A percentile compares a stretch with the other conserved stretches of the same genome.
These are phyloP conservation scores for Dipteronia sinensis DNA, from an alignment of 345 rosid genomes.

Conservation along the genomic window DNA sequence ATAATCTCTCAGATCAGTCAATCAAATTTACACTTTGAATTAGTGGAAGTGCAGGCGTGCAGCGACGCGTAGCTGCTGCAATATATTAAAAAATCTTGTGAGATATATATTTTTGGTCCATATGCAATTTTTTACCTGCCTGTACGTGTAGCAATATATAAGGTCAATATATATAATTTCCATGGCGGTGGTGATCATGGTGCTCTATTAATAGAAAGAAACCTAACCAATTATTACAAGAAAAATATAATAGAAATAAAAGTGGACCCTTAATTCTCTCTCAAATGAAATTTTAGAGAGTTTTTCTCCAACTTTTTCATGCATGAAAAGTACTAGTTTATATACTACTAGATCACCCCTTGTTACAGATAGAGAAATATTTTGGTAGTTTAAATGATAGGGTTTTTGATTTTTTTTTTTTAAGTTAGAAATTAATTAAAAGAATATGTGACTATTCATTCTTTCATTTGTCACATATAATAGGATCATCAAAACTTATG, in stretches of 20 bases:
- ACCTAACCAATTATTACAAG: slow-evolving; percentile 36
- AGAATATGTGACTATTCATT: no score
- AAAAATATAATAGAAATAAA: slow-evolving; percentile 20
- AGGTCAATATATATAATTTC: not conserved
- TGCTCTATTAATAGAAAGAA: slow-evolving; percentile 15
- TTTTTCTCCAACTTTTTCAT: no score
- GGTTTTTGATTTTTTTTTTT: no score
- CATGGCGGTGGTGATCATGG: not conserved
- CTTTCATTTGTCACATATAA: no score
- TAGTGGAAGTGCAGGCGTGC: not conserved
- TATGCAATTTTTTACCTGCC: not conserved
- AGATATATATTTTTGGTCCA: not conserved
- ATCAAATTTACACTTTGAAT: not conserved
- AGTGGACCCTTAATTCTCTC: slow-evolving; percentile 8
- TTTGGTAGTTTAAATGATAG: no score
- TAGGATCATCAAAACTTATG: no score
- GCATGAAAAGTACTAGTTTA: no score
- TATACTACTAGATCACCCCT: no score
- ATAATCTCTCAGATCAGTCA: not conserved
- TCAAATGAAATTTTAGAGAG: no score
- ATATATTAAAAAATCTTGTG: not conserved
- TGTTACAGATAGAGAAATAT: no score
- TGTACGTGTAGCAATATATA: not conserved
- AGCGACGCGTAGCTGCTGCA: not conserved
- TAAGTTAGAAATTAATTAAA: no score